Evolutionary conservation across 805 yeast genomes (phyloP), one percentile per base, ranked within the genome.

Genomic region (Vanderwaltozyma verrucispora): DNA sequence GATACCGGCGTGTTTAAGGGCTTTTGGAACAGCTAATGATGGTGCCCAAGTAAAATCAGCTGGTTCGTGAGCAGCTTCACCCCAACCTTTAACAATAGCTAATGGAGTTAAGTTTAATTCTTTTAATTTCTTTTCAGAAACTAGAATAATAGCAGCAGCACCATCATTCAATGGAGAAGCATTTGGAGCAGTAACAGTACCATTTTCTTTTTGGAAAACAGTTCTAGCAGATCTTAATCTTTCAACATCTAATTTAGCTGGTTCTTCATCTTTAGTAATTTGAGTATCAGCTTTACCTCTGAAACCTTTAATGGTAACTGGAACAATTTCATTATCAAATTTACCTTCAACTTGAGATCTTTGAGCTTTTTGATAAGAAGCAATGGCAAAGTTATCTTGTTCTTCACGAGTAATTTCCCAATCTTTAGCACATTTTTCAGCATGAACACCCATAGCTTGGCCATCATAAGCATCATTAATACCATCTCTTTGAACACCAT

Each of bases 111-210:
- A 68, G 32, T 81, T 80, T 51, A 87, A 75, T 71, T 88, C 95
- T 60, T 77, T 75, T 53, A 88, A 71, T 69, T 88, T 87, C 45
- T 67, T 67, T 59, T 76, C 96, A 41, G 95, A 82, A 36, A 86
- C 92, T 49, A 92, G 72, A 32, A 92, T 69, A 28, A 92, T 75
- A 35, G 97, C 97, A 39, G 97, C 96, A 60, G 86, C 97, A 65
- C 99, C 99, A 63, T 92, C 99, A 63, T 89, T 92, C 54, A 92
- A 71, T 56, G 94, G 86, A 21, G 96, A 86, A 21, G 97, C 94
- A 62, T 92, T 94, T 51, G 96, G 94, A 19, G 95, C 97, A 28
- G 98, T 89, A 44, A 92, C 89, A 29, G 96, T 84, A 60, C 97
- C 98, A 50, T 80, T 78, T 56, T 87, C 96, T 65, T 75, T 78